A percentile compares a stretch with the other conserved stretches of the same genome.
Evolutionary conservation across 225 moss, liverwort and hornwort species (phyloP).

Genomic region (Sphagnum tenellum): DNA sequence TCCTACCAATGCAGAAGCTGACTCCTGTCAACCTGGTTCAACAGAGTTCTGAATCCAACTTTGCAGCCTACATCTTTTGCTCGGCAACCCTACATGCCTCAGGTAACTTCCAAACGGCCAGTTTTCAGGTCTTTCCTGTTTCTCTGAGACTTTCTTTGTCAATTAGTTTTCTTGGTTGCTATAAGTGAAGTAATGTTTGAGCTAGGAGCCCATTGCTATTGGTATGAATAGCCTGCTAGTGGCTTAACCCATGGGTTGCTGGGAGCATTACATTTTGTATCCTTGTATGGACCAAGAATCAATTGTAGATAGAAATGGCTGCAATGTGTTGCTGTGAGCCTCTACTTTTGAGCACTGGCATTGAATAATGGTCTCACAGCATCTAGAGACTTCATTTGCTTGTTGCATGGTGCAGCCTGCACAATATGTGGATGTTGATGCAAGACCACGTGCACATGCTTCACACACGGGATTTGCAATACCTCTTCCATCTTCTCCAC

Average conservation of each 20-base stretch:
- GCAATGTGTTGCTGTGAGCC: neutral
- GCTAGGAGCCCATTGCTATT: neutral
- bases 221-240: neutral
- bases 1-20: neutral
- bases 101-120: neutral
- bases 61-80: neutral
- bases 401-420: neutral
- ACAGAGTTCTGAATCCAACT: neutral
- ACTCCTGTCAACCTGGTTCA: neutral
- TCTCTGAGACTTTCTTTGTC: too few relatives aligned
- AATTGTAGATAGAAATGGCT: too few relatives aligned
- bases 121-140: too few relatives aligned
- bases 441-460: neutral
- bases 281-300: neutral
- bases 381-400: neutral
- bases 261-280: too few relatives aligned
- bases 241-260: neutral
- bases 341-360: neutral
- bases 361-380: neutral
- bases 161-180: too few relatives aligned
- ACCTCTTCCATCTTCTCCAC: neutral
- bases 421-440: conserved; percentile 1
- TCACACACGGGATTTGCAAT: neutral
- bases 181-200: too few relatives aligned
- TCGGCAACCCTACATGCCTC: neutral